Conservation (phyloP, 1,139 yeast genomes). For the Geotrichum restrictum region DNA sequence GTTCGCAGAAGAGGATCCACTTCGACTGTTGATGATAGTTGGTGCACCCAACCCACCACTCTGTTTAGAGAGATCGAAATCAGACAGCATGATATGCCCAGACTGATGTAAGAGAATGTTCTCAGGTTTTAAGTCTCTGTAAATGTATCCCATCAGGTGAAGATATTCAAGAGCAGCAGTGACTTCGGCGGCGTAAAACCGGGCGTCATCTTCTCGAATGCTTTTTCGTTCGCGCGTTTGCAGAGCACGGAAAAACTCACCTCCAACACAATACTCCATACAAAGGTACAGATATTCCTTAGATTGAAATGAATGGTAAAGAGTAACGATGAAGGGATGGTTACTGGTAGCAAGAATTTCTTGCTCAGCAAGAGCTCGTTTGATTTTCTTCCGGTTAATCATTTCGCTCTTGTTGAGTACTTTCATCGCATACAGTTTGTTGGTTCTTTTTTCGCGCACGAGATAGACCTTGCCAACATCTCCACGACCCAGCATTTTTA, state of each 20-base stretch:
- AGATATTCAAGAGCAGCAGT: slow-evolving; percentile 94
- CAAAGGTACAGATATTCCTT: slow-evolving; percentile 90
- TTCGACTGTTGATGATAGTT: slow-evolving; percentile 38
- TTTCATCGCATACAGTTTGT: slow-evolving; percentile 86
- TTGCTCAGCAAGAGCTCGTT: slow-evolving; percentile 92
- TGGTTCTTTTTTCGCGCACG: slow-evolving; percentile 74
- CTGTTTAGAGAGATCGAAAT: slow-evolving; percentile 91
- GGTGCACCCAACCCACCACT: slow-evolving; percentile 59
- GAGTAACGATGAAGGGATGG: slow-evolving; percentile 94
- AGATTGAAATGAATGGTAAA: slow-evolving; percentile 94
- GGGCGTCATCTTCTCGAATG: slow-evolving; percentile 81
- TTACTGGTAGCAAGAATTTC: slow-evolving; percentile 92
- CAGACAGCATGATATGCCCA: slow-evolving; percentile 96
- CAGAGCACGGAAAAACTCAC: slow-evolving; percentile 93
- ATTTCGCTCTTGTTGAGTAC: slow-evolving; percentile 85
- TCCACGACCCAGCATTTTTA: slow-evolving; percentile 86
- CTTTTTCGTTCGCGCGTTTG: slow-evolving; percentile 88
- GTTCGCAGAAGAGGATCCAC: slow-evolving; percentile 33
- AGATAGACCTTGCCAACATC: slow-evolving; percentile 96
- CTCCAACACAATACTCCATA: slow-evolving; percentile 99
- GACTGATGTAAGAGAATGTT: slow-evolving; percentile 89
- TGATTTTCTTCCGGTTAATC: slow-evolving; percentile 91
- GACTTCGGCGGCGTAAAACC: slow-evolving; percentile 94
- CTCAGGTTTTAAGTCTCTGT: slow-evolving; percentile 93
- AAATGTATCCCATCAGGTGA: slow-evolving; percentile 93